Base-by-base conservation (phyloP, 2,329 filamentous ascomycete genomes). In the Penicillium sp. region DNA sequence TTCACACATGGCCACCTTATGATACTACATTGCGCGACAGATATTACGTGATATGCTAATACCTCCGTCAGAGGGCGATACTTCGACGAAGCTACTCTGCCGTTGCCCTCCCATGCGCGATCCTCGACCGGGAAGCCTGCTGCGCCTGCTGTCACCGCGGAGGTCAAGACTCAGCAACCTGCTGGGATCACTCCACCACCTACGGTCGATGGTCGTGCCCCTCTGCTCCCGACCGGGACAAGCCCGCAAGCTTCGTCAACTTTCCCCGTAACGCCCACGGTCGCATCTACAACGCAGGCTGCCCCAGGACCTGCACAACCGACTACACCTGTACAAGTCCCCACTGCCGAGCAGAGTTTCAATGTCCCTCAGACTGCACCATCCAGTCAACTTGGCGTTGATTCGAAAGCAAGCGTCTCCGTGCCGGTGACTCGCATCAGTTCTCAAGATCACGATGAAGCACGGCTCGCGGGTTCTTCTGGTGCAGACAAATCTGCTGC, bases 11-110 rank as follows among this genome's bases (percentile, higher is more conserved):
- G 43, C 41, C 56, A 36, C 56, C 7, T 6, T 18, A 18, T 46
- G 37, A 14, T 44, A 51, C 24, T 56, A 46, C 35, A 33, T 46
- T 19, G 41, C 13, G 36, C 24, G 35, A 50, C 35, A 41, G 36
- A 22, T 54, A 60, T 56, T 47, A 46, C 40, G 10, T 50, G 35
- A 60, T 39, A 52, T 62, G 31, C 69, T 74, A 39, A 74, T 64
- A 24, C 27, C 53, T 56, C 43, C 59, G 51, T 7, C 66, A 86
- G 85, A 79, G 82, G 82, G 66, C 82, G 80, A 60, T 78, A 78
- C 70, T 87, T 86, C 74, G 77, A 84, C 71, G 82, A 85, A 72
- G 73, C 78, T 64, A 83, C 83, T 53, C 77, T 85, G 43, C 82
- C 80, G 60, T 65, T 72, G 39, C 71, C 76, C 60, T 68, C 74